Conservation (phyloP, 192 early-diverging fungal species). For the Umbelopsis sp. region DNA sequence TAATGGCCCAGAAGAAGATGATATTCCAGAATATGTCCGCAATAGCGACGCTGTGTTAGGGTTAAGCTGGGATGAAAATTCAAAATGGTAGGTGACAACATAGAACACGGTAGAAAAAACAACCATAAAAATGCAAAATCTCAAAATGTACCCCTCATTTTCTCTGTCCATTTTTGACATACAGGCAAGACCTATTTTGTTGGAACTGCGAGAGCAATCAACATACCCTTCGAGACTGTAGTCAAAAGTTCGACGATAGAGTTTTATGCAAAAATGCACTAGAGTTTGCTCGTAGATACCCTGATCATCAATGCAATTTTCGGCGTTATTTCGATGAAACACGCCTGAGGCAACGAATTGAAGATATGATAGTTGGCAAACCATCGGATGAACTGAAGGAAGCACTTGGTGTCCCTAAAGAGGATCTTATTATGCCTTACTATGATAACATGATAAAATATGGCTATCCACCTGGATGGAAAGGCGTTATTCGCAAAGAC, state of each 20-base stretch:
- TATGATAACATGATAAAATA: constrained; percentile 13
- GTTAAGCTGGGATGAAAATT: background rate
- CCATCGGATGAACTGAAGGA: constrained; percentile 12
- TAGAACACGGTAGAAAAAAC: background rate
- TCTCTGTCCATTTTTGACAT: background rate
- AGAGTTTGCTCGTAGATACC: constrained; percentile 14
- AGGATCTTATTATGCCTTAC: constrained; percentile 7
- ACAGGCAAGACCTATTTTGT: constrained; percentile 7
- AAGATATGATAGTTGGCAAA: constrained; percentile 12
- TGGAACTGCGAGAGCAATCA: constrained; percentile 10
- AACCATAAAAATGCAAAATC: background rate
- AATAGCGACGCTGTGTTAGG: constrained; percentile 3
- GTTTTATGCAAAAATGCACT: background rate
- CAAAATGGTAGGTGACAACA: background rate
- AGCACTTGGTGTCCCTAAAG: constrained; percentile 10
- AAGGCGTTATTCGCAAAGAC: background rate
- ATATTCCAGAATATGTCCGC: constrained; percentile 16
- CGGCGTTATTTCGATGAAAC: constrained; percentile 9
- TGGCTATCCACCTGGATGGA: constrained; percentile 21
- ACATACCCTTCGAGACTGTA: constrained; percentile 1
- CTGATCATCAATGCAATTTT: constrained; percentile 15
- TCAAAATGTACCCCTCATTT: background rate
- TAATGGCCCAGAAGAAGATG: background rate
- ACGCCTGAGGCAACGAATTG: background rate
- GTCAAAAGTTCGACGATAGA: background rate